Evolutionary conservation across 495 filamentous ascomycete species (phyloP).

Genomic region (Xylaria flabelliformis): DNA sequence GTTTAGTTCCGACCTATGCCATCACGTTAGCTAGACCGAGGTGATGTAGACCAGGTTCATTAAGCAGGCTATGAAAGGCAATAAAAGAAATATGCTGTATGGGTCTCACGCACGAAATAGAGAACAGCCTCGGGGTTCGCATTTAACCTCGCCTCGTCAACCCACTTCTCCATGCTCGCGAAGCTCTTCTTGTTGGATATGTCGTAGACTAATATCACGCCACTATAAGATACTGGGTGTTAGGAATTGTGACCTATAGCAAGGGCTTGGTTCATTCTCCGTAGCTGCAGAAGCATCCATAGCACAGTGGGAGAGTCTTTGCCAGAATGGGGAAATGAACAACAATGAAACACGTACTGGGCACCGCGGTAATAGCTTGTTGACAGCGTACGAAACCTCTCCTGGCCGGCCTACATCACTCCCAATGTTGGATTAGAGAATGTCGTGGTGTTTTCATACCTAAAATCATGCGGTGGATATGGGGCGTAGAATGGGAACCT

Average conservation of each 20-base stretch:
- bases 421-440: not conserved
- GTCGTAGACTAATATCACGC: slow-evolving; percentile 66
- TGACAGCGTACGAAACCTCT: slow-evolving; percentile 66
- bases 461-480: not conserved
- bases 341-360: slow-evolving; percentile 37
- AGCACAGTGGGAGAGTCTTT: not conserved
- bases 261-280: not conserved
- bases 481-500: not conserved
- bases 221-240: slow-evolving; percentile 28
- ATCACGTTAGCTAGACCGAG: slow-evolving; percentile 24
- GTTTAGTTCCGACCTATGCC: slow-evolving; percentile 58
- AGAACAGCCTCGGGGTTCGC: slow-evolving; percentile 58
- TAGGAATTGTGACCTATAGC: not conserved
- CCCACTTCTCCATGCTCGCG: slow-evolving; percentile 63
- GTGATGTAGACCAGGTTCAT: slow-evolving; percentile 1
- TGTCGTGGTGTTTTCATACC: no score
- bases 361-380: slow-evolving; percentile 67
- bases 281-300: not conserved
- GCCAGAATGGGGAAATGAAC: not conserved
- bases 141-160: slow-evolving; percentile 61
- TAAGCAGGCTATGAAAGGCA: not conserved
- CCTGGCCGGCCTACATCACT: slow-evolving; percentile 54
- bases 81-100: no score
- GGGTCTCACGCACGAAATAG: slow-evolving; percentile 52
- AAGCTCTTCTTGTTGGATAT: slow-evolving; percentile 62